Conservation (phyloP, 169 alveolate species). For the Perkinsus marinus region DNA sequence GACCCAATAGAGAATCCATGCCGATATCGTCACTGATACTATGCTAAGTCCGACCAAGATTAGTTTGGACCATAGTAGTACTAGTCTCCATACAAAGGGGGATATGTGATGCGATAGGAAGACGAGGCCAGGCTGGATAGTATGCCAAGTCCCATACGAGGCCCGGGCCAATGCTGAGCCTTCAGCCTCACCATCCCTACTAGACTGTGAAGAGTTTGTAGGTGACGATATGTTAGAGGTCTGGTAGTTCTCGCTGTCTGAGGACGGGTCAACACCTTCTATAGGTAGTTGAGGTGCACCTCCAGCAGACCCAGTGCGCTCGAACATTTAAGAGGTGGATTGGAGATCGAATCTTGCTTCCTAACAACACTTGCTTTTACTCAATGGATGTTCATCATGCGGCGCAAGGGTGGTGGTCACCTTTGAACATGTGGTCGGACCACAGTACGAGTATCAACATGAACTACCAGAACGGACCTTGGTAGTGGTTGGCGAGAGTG, state of each 20-base stretch:
- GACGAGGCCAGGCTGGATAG: neutral
- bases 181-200: neutral
- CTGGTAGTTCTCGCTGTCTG: neutral
- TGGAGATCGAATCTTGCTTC: too few species aligned
- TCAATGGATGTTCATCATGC: too few species aligned
- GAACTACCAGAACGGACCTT: too few species aligned
- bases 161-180: neutral
- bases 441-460: too few species aligned
- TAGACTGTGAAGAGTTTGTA: neutral
- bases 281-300: too few species aligned
- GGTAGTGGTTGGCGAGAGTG: too few species aligned
- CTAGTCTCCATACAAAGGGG: neutral
- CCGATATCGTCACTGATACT: neutral
- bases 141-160: neutral
- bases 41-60: neutral
- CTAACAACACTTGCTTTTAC: too few species aligned
- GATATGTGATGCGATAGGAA: neutral
- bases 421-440: too few species aligned
- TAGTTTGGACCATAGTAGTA: neutral
- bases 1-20: neutral
- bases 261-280: too few species aligned
- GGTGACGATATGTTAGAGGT: neutral
- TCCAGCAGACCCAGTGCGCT: too few species aligned
- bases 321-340: too few species aligned
- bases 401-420: too few species aligned